Base-by-base conservation (phyloP, 495 filamentous ascomycete genomes). In the Daldinia grandis region DNA sequence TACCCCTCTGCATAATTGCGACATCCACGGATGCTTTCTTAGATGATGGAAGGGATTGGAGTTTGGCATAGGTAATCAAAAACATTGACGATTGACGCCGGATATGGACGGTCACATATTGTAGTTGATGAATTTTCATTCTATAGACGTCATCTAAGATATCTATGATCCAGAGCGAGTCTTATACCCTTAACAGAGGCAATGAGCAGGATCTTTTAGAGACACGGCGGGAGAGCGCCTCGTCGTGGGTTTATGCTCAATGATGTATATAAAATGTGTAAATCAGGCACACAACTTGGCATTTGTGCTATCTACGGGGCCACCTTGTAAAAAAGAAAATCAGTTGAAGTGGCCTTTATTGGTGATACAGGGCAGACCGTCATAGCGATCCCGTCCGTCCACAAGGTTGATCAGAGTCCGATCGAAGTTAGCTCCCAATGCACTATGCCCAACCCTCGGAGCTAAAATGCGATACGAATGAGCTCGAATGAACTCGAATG, bases 1-100 rank as follows among this genome's bases (percentile, higher is more conserved):
- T 75, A 77, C 75, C 75, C 73, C 59, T 62, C 57, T 71, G 73
- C 68, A 74, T 72, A 64, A 62, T 44, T 64, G 62, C 71, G 33
- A 62, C 58, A 55, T 66, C 40, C 21, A 49, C 57, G 38, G 68
- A 66, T 65, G 24, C 49, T 65, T 64, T 58, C 40, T 66, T 69
- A 73, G 58, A 69, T 40, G 60, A 62, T 54, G 33, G 66, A 59
- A 66, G 58, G 57, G 50, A 53, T 19, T 35, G 66, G 71, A 64
- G 66, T 69, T 66, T 68, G 60, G 53, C 42, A 21, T 47, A 64
- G 60, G 30, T 56, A 35, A 60, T 62, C 17, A 67, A 72, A 72
- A 72, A 68, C 28, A 58, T 42, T 31, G 25, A 61, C 19, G 61
- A 25, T 68, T 49, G 38, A 63, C 38, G 64, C 60, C 24, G 59